phyloP scores from a whole-genome alignment of 2,329 filamentous ascomycete genomes.

The Curvularia spicifera region DNA sequence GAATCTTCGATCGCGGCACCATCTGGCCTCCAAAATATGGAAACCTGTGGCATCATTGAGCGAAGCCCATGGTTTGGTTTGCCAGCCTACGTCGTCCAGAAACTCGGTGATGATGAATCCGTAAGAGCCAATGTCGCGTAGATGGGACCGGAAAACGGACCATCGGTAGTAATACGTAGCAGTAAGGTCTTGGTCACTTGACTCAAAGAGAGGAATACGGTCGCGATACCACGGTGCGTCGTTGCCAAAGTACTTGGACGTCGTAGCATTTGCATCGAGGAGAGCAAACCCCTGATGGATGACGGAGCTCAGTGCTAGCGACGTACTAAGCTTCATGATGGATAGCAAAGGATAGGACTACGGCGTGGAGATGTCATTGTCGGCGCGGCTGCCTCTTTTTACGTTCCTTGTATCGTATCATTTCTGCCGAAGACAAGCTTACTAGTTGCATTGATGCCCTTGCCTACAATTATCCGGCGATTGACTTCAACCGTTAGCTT shows the following conservation, averaged over 20 bases:
- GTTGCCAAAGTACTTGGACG: conserved; percentile 49
- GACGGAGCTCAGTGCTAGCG: background rate
- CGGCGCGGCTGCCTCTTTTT: background rate
- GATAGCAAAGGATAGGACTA: background rate
- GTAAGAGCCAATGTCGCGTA: conserved; percentile 52
- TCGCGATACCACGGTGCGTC: conserved; percentile 51
- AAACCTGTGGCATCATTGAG: conserved; percentile 56
- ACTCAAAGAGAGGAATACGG: conserved; percentile 51
- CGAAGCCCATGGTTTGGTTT: conserved; percentile 52
- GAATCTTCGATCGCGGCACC: conserved; percentile 54
- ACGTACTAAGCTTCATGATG: background rate
- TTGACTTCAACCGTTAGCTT: background rate
- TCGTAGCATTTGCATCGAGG: conserved; percentile 38
- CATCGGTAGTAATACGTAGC: conserved; percentile 57
- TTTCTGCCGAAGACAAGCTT: background rate
- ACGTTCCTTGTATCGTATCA: background rate
- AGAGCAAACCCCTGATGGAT: conserved; percentile 1
- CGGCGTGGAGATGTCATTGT: background rate
- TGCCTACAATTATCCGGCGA: background rate
- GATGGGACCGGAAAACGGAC: conserved; percentile 54
- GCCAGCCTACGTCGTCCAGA: conserved; percentile 54
- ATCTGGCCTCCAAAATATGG: conserved; percentile 54
- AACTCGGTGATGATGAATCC: conserved; percentile 57
- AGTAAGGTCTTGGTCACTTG: conserved; percentile 47
- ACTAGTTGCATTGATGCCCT: background rate